A percentile compares a stretch with the other conserved stretches of the same genome.
Conservation (phyloP, 75 land plant genomes). For the Selaginella tamariscina region DNA sequence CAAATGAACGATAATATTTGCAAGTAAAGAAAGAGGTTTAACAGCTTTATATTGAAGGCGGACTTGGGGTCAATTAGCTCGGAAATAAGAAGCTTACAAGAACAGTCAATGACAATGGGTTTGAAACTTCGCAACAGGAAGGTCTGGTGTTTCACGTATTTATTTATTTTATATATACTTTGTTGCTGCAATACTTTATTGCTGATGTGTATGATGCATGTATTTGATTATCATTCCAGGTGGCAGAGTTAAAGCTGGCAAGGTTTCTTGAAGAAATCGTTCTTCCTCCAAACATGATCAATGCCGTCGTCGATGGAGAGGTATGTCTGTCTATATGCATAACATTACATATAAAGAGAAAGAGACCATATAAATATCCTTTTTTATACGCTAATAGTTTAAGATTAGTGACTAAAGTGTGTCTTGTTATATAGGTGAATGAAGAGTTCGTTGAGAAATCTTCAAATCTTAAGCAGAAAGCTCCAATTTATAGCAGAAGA, state of each 20-base stretch:
- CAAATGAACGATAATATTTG: no score
- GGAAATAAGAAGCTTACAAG: constrained; percentile 88
- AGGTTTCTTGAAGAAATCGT: constrained; percentile 89
- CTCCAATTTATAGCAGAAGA: constrained; percentile 72
- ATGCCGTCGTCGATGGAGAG: constrained; percentile 97
- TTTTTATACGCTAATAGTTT: background rate
- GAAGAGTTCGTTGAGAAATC: constrained; percentile 87
- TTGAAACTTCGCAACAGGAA: constrained; percentile 85
- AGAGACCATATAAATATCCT: background rate
- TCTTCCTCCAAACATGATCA: constrained; percentile 93
- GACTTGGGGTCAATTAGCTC: constrained; percentile 98
- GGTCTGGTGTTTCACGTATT: constrained; percentile 43
- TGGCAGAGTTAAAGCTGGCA: constrained; percentile 82
- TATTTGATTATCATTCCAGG: constrained; percentile 33
- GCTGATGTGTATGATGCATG: background rate
- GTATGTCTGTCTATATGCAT: constrained; percentile 24
- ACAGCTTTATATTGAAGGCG: constrained; percentile 44
- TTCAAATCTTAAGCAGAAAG: constrained; percentile 78
- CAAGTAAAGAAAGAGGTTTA: no score
- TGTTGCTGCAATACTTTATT: constrained; percentile 4
- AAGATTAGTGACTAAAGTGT: background rate
- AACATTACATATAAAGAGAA: background rate
- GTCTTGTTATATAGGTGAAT: constrained; percentile 55
- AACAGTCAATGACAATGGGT: constrained; percentile 99
- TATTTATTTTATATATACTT: background rate